Conservation (phyloP, 306 rosid species). For the Inga laurina region DNA sequence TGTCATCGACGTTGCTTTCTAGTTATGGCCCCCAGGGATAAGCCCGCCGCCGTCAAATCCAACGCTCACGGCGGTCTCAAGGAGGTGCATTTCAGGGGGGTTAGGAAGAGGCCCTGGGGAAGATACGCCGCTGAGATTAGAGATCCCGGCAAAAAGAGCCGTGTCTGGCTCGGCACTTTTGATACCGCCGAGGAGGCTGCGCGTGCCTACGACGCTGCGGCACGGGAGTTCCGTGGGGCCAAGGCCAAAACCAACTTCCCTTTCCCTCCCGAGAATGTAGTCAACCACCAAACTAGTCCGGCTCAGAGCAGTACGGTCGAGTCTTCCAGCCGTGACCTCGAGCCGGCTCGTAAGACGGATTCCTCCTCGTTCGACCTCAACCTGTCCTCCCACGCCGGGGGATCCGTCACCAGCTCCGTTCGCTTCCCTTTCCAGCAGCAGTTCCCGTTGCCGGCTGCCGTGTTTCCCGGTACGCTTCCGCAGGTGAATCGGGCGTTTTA, state of each 20-base stretch:
- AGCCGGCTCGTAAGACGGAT: slow-evolving; percentile 54
- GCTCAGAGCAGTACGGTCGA: slow-evolving; percentile 98
- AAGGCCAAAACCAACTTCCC: slow-evolving; percentile 95
- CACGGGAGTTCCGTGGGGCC: slow-evolving; percentile 83
- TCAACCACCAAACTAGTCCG: slow-evolving; percentile 52
- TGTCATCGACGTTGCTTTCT: not conserved
- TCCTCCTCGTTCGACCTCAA: slow-evolving; percentile 78
- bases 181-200: slow-evolving; percentile 98
- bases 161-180: slow-evolving; percentile 97
- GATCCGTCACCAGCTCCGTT: slow-evolving; percentile 29
- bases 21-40: slow-evolving; percentile 83
- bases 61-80: slow-evolving; percentile 37
- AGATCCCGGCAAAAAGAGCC: slow-evolving; percentile 95
- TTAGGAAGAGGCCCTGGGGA: slow-evolving; percentile 98
- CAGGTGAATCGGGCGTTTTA: slow-evolving; percentile 40
- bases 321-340: slow-evolving; percentile 72
- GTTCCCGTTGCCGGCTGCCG: slow-evolving; percentile 21
- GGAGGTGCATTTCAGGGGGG: slow-evolving; percentile 93
- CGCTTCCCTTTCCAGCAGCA: slow-evolving; percentile 63
- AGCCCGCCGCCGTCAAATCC: slow-evolving; percentile 34
- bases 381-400: slow-evolving; percentile 25
- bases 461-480: slow-evolving; percentile 37
- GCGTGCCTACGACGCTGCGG: slow-evolving; percentile 87
- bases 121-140: slow-evolving; percentile 97
- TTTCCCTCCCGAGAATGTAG: slow-evolving; percentile 30